A percentile compares a stretch with the other conserved stretches of the same genome.
These are phyloP conservation scores for Inonotus obliquus DNA, from an alignment of 1,284 basidiomycete species.

Conservation along the genomic window DNA sequence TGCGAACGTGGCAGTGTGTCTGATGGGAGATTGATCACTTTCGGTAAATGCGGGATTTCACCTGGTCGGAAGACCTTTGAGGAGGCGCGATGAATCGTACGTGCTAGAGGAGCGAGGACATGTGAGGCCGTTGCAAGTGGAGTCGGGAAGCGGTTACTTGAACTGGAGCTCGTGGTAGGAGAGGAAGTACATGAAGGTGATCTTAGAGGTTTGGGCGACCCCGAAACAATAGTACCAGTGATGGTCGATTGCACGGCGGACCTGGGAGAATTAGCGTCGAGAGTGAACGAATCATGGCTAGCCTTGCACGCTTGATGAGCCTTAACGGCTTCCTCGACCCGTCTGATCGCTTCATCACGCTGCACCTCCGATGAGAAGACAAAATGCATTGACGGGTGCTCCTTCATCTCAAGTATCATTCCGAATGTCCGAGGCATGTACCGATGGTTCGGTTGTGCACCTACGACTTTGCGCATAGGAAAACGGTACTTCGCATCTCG, in stretches of 20 bases:
- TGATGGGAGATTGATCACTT: conserved; percentile 44
- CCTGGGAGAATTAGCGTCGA: neutral
- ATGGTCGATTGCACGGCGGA: too few species aligned
- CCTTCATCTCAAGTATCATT: conserved; percentile 44
- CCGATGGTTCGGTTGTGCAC: conserved; percentile 33
- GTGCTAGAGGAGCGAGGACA: conserved; percentile 19
- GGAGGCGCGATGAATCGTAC: conserved; percentile 9
- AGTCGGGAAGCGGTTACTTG: conserved; percentile 16
- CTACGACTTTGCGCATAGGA: conserved; percentile 39
- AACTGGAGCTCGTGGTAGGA: conserved; percentile 27
- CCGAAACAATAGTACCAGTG: too few species aligned
- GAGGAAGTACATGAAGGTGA: conserved; percentile 17
- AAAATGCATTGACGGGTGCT: conserved; percentile 45
- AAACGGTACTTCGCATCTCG: conserved; percentile 48
- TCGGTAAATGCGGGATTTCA: conserved; percentile 33
- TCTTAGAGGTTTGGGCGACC: conserved; percentile 2
- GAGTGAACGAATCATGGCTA: neutral
- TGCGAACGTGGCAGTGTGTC: conserved; percentile 30
- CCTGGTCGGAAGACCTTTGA: neutral
- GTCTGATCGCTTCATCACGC: conserved; percentile 43
- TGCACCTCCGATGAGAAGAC: conserved; percentile 41
- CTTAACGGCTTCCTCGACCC: conserved; percentile 29
- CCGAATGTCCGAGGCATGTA: conserved; percentile 39
- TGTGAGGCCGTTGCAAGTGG: conserved; percentile 6
- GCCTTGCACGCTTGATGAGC: conserved; percentile 6